Evolutionary conservation across 352 stramenopile genomes (phyloP).

Genomic region (Thraustochytrium sp.): DNA sequence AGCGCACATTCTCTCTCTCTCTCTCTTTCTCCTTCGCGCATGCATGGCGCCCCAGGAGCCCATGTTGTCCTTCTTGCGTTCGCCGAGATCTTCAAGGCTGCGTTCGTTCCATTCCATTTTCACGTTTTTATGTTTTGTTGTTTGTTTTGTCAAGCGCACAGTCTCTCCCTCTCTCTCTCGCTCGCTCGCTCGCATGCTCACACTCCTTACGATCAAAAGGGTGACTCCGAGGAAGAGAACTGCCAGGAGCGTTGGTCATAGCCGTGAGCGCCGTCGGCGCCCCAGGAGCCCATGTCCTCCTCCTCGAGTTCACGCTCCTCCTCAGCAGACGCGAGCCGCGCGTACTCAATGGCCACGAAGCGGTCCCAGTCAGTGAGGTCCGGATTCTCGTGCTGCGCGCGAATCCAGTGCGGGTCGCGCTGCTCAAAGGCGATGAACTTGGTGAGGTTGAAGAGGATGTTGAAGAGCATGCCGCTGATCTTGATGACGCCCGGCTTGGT

Average conservation of each 20-base stretch:
- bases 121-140: too few relatives aligned
- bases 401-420: conserved; percentile 91
- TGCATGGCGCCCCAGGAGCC: too few relatives aligned
- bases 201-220: background rate
- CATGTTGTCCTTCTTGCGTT: too few relatives aligned
- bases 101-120: too few relatives aligned
- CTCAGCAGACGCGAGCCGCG: conserved; percentile 91
- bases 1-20: too few relatives aligned
- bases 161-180: too few relatives aligned
- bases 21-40: too few relatives aligned
- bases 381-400: conserved; percentile 72
- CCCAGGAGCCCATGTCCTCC: background rate
- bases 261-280: background rate
- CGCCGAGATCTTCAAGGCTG: too few relatives aligned
- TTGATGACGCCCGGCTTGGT: conserved; percentile 61
- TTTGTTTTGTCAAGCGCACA: too few relatives aligned
- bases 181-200: background rate
- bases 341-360: conserved; percentile 93
- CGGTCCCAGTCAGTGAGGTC: conserved; percentile 92
- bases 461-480: conserved; percentile 93
- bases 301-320: conserved; percentile 69
- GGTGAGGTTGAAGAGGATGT: conserved; percentile 98
- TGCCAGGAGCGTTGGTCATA: conserved; percentile 12
- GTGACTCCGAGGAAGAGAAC: background rate
- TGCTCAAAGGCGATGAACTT: conserved; percentile 99